Evolutionary conservation across 345 rosid genomes (phyloP).

Genomic region (Adansonia digitata): DNA sequence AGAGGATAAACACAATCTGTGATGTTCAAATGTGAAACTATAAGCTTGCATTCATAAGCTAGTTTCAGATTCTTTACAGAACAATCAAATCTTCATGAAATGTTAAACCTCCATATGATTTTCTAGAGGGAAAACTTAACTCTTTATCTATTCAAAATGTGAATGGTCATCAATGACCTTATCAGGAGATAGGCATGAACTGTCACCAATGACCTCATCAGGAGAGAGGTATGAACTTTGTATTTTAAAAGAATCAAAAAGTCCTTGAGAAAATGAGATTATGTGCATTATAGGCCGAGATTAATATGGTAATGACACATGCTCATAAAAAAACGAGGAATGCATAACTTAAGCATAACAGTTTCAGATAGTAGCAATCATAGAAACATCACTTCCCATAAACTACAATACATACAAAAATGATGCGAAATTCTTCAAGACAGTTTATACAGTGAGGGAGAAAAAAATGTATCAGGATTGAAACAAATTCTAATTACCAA

Average conservation of each 20-base stretch:
- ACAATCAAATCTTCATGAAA: constrained; percentile 11
- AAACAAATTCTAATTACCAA: not conserved
- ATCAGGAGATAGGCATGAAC: not conserved
- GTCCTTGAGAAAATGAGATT: not conserved
- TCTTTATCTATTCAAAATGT: not conserved
- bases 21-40: constrained; percentile 27
- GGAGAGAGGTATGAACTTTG: not conserved
- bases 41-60: constrained; percentile 16
- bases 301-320: not conserved
- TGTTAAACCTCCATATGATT: not conserved
- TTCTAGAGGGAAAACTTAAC: not conserved
- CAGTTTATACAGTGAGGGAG: not conserved
- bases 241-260: not conserved
- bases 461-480: not conserved
- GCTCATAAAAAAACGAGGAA: not conserved
- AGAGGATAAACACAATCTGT: constrained; percentile 75
- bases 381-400: not conserved
- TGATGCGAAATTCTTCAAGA: not conserved
- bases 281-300: not conserved
- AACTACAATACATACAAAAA: not conserved
- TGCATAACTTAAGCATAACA: not conserved
- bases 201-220: not conserved
- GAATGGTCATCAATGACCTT: not conserved
- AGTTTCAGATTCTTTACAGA: constrained; percentile 5
- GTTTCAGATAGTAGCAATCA: not conserved